Percentiles rank a stretch among this genome's conserved stretches.
These are phyloP conservation scores for Diaporthe citrichinensis DNA, from an alignment of 2,329 filamentous ascomycete species.

Conservation along the genomic window DNA sequence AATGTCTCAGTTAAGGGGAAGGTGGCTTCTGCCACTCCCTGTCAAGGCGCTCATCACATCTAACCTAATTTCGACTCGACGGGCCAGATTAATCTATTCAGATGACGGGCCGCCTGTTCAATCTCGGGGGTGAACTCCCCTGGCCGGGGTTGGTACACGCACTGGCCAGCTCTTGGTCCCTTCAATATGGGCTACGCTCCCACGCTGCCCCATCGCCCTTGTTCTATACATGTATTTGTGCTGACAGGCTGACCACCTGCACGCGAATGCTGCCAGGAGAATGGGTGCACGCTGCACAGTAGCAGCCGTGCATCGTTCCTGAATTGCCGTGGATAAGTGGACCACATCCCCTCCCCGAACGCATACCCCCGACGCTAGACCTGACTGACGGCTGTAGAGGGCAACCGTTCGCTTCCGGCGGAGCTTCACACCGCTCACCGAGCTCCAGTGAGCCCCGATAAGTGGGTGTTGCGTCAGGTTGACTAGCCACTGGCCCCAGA, in stretches of 20 bases:
- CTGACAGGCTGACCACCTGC: background rate
- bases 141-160: slow-evolving; percentile 4
- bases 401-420: background rate
- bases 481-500: background rate
- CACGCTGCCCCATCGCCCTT: background rate
- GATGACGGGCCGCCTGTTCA: slow-evolving; percentile 32
- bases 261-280: background rate
- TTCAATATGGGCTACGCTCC: slow-evolving; percentile 13
- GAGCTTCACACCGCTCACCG: slow-evolving; percentile 28
- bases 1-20: slow-evolving; percentile 35
- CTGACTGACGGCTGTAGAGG: background rate
- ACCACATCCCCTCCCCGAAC: background rate
- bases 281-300: background rate
- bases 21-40: slow-evolving; percentile 29
- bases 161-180: slow-evolving; percentile 18
- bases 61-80: slow-evolving; percentile 33
- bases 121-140: slow-evolving; percentile 31
- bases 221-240: background rate
- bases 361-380: slow-evolving; percentile 11
- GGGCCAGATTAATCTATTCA: slow-evolving; percentile 31
- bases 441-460: slow-evolving; percentile 6
- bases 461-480: slow-evolving; percentile 18
- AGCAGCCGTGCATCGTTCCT: background rate
- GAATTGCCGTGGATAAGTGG: slow-evolving; percentile 22
- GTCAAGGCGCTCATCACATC: slow-evolving; percentile 13